Conservation (phyloP, 306 rosid genomes). For the Leucaena leucocephala region DNA sequence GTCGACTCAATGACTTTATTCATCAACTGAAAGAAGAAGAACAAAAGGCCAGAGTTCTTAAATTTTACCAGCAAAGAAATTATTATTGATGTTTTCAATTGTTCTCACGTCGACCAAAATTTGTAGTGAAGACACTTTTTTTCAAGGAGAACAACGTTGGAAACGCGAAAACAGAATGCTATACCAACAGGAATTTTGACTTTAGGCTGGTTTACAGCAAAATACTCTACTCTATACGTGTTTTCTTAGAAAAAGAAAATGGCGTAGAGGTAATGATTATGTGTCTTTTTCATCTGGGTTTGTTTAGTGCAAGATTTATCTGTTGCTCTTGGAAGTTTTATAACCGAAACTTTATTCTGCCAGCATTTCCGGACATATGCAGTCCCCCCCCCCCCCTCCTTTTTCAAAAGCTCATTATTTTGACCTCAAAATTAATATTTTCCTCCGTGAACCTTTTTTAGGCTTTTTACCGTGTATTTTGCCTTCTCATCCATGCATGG, state of each 20-base stretch:
- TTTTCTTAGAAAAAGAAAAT: slow-evolving; percentile 17
- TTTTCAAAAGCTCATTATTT: slow-evolving; percentile 47
- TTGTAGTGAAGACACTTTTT: slow-evolving; percentile 33
- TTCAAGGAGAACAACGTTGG: slow-evolving; percentile 33
- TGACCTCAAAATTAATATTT: slow-evolving; percentile 35
- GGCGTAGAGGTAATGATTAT: slow-evolving; percentile 45
- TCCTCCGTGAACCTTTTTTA: slow-evolving; percentile 24
- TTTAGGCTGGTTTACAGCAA: slow-evolving; percentile 29
- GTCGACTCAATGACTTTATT: not conserved
- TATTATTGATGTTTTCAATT: slow-evolving; percentile 2
- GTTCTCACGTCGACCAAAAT: slow-evolving; percentile 26
- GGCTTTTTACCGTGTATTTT: slow-evolving; percentile 4
- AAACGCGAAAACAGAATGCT: slow-evolving; percentile 43
- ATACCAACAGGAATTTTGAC: slow-evolving; percentile 46
- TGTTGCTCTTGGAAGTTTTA: slow-evolving; percentile 48
- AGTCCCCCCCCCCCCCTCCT: no score
- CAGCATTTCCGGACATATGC: slow-evolving; percentile 38
- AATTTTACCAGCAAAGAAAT: slow-evolving; percentile 1
- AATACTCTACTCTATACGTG: not conserved
- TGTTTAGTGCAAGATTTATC: slow-evolving; percentile 43
- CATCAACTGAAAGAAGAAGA: not conserved
- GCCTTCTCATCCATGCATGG: slow-evolving; percentile 41
- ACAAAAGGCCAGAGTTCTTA: not conserved
- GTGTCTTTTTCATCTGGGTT: slow-evolving; percentile 39
- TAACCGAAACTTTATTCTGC: slow-evolving; percentile 48